Conservation (phyloP, 1,284 basidiomycete genomes). For the Wallemia mellicola region DNA sequence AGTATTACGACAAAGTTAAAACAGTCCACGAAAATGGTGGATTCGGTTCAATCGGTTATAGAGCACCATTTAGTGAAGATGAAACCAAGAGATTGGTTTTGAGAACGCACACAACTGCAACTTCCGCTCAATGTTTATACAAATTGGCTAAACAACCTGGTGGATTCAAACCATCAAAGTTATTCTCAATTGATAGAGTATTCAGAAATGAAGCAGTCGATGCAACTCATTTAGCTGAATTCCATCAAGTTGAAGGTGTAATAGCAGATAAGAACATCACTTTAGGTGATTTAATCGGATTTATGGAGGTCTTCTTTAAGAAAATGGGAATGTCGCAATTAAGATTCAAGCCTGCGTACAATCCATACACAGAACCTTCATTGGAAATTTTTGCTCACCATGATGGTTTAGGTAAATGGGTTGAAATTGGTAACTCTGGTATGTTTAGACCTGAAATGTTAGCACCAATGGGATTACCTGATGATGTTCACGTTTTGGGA, state of each 20-base stretch:
- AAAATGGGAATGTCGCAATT: slow-evolving; percentile 90
- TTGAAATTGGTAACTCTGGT: slow-evolving; percentile 46
- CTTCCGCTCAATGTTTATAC: slow-evolving; percentile 81
- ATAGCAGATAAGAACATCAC: slow-evolving; percentile 84
- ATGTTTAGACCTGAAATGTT: slow-evolving; percentile 99
- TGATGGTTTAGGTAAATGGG: slow-evolving; percentile 76
- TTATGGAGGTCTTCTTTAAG: slow-evolving; percentile 86
- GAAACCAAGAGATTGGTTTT: slow-evolving; percentile 78
- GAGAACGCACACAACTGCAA: slow-evolving; percentile 90
- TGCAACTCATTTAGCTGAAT: slow-evolving; percentile 96
- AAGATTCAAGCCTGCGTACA: slow-evolving; percentile 91
- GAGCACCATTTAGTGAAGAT: slow-evolving; percentile 77
- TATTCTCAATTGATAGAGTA: slow-evolving; percentile 94
- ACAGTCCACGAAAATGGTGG: slow-evolving; percentile 68
- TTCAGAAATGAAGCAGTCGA: slow-evolving; percentile 98
- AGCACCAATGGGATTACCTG: slow-evolving; percentile 93
- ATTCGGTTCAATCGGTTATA: slow-evolving; percentile 85
- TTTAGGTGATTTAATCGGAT: slow-evolving; percentile 78
- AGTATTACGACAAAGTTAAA: slow-evolving; percentile 71
- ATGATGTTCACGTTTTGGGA: slow-evolving; percentile 83
- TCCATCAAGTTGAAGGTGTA: slow-evolving; percentile 98
- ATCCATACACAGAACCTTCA: slow-evolving; percentile 95
- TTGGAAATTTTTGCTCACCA: slow-evolving; percentile 98
- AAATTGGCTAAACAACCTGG: slow-evolving; percentile 41
- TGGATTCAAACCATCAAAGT: slow-evolving; percentile 81